Conservation (phyloP, 306 rosid genomes). For the Notholithocarpus densiflorus region DNA sequence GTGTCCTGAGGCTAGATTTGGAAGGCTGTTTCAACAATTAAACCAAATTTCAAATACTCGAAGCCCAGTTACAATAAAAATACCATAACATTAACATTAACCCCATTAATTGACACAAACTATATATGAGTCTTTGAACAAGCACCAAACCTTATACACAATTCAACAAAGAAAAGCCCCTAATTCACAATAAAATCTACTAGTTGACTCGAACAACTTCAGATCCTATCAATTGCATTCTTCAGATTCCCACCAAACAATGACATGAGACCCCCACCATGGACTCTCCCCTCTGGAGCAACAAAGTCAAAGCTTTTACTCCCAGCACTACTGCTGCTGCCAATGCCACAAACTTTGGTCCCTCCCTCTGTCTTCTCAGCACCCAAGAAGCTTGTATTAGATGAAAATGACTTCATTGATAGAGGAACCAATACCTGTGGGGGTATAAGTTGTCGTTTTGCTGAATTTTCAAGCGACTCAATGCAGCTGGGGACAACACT, state of each 20-base stretch:
- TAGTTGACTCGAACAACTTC: conserved; percentile 16
- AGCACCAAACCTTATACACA: conserved; percentile 55
- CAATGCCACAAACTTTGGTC: conserved; percentile 25
- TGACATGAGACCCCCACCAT: conserved; percentile 83
- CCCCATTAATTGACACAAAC: conserved; percentile 37
- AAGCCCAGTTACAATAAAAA: conserved; percentile 1
- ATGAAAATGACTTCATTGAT: conserved; percentile 56
- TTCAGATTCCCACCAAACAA: conserved; percentile 71
- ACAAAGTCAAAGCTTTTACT: conserved; percentile 39
- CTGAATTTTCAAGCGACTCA: conserved; percentile 57
- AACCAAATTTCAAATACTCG: no score
- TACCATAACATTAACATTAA: conserved; percentile 41
- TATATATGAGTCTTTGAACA: conserved; percentile 38
- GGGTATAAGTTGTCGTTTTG: conserved; percentile 55
- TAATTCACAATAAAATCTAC: conserved; percentile 39
- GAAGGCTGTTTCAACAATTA: no score
- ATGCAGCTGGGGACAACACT: conserved; percentile 62
- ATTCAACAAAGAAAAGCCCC: conserved; percentile 30
- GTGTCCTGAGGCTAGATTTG: no score
- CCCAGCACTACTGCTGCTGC: conserved; percentile 24
- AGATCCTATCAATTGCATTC: conserved; percentile 60
- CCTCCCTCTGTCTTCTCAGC: conserved; percentile 45
- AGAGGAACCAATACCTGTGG: conserved; percentile 80
- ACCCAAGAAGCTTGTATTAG: conserved; percentile 40
- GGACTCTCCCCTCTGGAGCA: conserved; percentile 85